Evolutionary conservation across 352 stramenopile species (phyloP).

Genomic region (Plasmopara muralis): DNA sequence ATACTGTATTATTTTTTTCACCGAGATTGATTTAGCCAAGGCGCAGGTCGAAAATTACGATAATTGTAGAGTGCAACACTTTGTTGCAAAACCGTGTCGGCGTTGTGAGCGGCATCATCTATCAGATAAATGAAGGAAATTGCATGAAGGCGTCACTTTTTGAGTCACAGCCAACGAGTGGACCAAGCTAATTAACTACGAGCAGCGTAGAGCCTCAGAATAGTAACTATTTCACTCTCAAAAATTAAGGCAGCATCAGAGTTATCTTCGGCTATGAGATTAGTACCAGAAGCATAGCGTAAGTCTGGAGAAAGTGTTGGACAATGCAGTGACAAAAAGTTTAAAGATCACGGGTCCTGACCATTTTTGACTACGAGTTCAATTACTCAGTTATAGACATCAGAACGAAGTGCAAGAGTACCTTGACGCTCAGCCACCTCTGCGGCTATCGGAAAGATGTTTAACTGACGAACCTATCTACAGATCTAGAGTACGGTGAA

Average conservation of each 20-base stretch:
- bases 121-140: conserved; percentile 23
- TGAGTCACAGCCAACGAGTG: conserved; percentile 12
- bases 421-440: conserved; percentile 19
- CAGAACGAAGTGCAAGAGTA: conserved; percentile 2
- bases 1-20: conserved; percentile 30
- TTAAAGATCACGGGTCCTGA: conserved; percentile 71
- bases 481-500: conserved; percentile 41
- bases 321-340: conserved; percentile 38
- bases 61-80: conserved; percentile 30
- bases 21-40: conserved; percentile 37
- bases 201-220: conserved; percentile 13
- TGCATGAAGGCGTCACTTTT: conserved; percentile 11
- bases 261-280: conserved; percentile 14
- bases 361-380: conserved; percentile 65
- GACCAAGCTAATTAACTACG: conserved; percentile 8
- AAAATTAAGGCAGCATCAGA: neutral
- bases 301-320: conserved; percentile 20
- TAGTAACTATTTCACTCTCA: neutral
- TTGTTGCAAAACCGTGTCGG: conserved; percentile 20
- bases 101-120: conserved; percentile 34
- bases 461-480: conserved; percentile 35
- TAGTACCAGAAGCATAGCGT: conserved; percentile 57
- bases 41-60: conserved; percentile 35
- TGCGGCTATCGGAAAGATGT: conserved; percentile 50
- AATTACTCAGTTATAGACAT: conserved; percentile 25